Base-by-base conservation (phyloP, 2,329 filamentous ascomycete genomes). In the Colletotrichum godetiae region DNA sequence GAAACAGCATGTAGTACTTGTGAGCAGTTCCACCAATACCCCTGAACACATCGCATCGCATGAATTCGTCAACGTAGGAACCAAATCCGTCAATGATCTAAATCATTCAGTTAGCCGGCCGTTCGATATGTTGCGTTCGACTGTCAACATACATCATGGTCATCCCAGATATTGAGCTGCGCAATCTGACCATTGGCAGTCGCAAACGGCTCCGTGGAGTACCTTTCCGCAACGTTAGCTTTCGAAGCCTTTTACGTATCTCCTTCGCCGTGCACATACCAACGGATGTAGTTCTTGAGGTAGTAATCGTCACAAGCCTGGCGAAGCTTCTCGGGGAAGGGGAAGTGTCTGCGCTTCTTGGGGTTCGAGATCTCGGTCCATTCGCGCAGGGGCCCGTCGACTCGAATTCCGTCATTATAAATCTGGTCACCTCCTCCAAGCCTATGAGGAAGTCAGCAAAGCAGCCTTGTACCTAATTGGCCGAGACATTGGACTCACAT, bases 1-100 rank as follows among this genome's bases (percentile, higher is more conserved):
- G 97, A 83, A 99, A 99, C 11, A 99, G 89, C 89, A 98, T 90
- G 81, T 99, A 99, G 83, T 98, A 98, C 83, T 99, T 99, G 87
- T 97, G 97, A 1, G 97, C 97, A 67, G 95, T 92, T 37, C 94
- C 95, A 5, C 97, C 97, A 69, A 99, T 91, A 24, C 97, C 97
- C 57, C 93, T 93, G 82, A 99, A 98, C 6, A 99, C 95, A 59
- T 94, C 89, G 64, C 95, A 97, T 78, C 90, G 91, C 95, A 98
- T 98, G 80, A 98, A 98, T 49, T 95, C 91, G 78, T 98, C 92
- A 31, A 95, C 92, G 82, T 99, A 99, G 0, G 95, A 98, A 4
- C 97, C 97, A 80, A 94, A 99, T 0, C 97, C 97, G 82, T 95
- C 93, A 76, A 96, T 97, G 76, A 95, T 95, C 84, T 95, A 88